Evolutionary conservation across 108 stramenopile genomes (phyloP), one percentile per base, ranked within the genome.

Genomic region (Nitzschia sp.): DNA sequence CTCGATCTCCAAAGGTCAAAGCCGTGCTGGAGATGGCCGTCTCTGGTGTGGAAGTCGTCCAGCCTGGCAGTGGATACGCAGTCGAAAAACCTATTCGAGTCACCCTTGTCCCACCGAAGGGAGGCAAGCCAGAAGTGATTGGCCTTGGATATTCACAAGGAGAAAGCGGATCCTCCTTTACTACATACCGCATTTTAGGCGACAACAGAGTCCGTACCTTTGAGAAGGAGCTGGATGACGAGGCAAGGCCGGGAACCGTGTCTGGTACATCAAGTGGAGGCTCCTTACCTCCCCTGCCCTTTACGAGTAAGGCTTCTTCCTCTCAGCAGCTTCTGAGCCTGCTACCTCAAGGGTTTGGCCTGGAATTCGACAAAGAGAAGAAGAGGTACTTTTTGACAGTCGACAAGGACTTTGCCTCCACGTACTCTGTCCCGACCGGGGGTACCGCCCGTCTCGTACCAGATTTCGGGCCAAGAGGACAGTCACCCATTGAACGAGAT

Each of bases 401-500:
- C 19, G 59, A 57, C 42, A 68, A 54, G 19, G 72, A 66, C 29
- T 76, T 71, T 17, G 34, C 36, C 28, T 67, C 69, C 15, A 66
- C 70, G 54, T 71, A 79, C 36, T 23, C n/a, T 15, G 32, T 54
- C 21, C 82, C 84, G 17, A 24, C 81, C n/a, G 11, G 18, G 21
- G 11, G 11, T 19, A 51, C 17, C 5, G 49, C 18, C 11, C 49
- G 49, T 19, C 49, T 51, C 4, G 80, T 83, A 54, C 80, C 84
- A 9, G 72, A 74, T 9, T 88, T 88, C 75, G 87, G 87, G 1
- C 71, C 82, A 49, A 54, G 87, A 11, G 87, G 87, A 3, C 54
- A 77, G 29, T 78, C 76, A 55, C 87, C 87, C 0, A 85, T 88
- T 26, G 87, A 88, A 64, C 67, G 74, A 18, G 74, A 88, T 35